phyloP scores from a whole-genome alignment of 768 basidiomycete genomes.

The Collybia nuda region DNA sequence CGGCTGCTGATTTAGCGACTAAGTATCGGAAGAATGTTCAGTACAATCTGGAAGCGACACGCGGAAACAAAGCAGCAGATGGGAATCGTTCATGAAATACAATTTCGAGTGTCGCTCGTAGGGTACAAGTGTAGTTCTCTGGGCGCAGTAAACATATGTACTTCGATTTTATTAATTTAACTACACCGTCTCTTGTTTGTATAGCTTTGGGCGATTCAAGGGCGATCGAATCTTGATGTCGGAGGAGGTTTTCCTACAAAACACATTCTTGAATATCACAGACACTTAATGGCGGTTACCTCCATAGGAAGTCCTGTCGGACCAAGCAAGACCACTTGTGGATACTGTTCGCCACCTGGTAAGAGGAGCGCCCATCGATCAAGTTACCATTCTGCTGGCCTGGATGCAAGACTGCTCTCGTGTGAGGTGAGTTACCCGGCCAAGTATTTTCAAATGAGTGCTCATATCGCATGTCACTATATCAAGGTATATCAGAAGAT shows the following conservation, averaged over 20 bases:
- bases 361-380: slow-evolving; percentile 38
- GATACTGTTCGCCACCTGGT: slow-evolving; percentile 66
- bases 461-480: neutral
- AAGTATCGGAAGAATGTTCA: slow-evolving; percentile 93
- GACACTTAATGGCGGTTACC: slow-evolving; percentile 8
- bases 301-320: slow-evolving; percentile 39
- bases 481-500: slow-evolving; percentile 73
- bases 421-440: slow-evolving; percentile 26
- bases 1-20: slow-evolving; percentile 78
- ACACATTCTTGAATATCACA: too few species aligned
- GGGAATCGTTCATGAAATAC: neutral
- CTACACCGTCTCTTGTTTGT: too few species aligned
- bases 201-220: too few species aligned
- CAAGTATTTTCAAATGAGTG: neutral
- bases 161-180: too few species aligned
- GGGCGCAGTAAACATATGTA: too few species aligned
- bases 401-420: slow-evolving; percentile 50
- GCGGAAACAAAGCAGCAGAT: slow-evolving; percentile 27
- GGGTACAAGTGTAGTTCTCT: too few species aligned
- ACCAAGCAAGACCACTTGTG: slow-evolving; percentile 48
- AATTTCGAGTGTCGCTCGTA: too few species aligned
- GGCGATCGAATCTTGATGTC: too few species aligned
- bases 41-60: slow-evolving; percentile 83
- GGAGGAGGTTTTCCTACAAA: too few species aligned
- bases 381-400: slow-evolving; percentile 45